Evolutionary conservation across 2,329 filamentous ascomycete genomes (phyloP).

Genomic region (Pyrenophora teres): DNA sequence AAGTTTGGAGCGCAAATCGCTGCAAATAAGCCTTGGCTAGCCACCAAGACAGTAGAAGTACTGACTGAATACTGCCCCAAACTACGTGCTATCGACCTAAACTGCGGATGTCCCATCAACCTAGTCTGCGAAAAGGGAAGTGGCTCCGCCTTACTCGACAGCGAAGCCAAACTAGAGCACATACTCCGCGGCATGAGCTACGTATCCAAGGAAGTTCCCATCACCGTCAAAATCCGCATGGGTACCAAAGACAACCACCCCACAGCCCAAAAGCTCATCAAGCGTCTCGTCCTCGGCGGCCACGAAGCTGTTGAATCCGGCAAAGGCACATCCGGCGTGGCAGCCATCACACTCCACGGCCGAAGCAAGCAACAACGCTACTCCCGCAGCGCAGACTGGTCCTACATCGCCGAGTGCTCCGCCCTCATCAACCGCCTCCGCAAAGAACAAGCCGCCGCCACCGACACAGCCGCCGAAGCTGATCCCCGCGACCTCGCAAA

Average conservation of each 20-base stretch:
- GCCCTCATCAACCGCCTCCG: constrained; percentile 82
- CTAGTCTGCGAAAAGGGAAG: constrained; percentile 86
- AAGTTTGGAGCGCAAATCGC: constrained; percentile 93
- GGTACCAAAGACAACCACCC: constrained; percentile 81
- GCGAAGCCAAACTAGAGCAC: constrained; percentile 84
- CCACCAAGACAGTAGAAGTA: constrained; percentile 83
- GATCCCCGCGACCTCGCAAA: constrained; percentile 74
- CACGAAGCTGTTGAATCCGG: constrained; percentile 68
- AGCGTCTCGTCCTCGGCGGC: constrained; percentile 80
- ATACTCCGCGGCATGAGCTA: constrained; percentile 96
- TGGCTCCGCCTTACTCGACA: constrained; percentile 90
- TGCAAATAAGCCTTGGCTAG: constrained; percentile 88
- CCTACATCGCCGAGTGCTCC: constrained; percentile 89
- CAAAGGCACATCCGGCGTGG: constrained; percentile 72
- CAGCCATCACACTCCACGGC: constrained; percentile 94
- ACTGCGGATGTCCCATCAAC: constrained; percentile 97
- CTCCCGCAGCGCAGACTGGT: constrained; percentile 89
- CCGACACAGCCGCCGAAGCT: constrained; percentile 78
- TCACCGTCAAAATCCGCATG: constrained; percentile 93
- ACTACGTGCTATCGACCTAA: constrained; percentile 89
- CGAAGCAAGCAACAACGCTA: constrained; percentile 94
- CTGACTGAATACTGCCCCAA: constrained; percentile 77
- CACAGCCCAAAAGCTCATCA: constrained; percentile 78
- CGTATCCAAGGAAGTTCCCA: constrained; percentile 86
- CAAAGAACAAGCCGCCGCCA: constrained; percentile 64